A percentile compares a stretch with the other conserved stretches of the same genome.
Conservation (phyloP, 2,329 filamentous ascomycete species). For the Phialophora expanda region DNA sequence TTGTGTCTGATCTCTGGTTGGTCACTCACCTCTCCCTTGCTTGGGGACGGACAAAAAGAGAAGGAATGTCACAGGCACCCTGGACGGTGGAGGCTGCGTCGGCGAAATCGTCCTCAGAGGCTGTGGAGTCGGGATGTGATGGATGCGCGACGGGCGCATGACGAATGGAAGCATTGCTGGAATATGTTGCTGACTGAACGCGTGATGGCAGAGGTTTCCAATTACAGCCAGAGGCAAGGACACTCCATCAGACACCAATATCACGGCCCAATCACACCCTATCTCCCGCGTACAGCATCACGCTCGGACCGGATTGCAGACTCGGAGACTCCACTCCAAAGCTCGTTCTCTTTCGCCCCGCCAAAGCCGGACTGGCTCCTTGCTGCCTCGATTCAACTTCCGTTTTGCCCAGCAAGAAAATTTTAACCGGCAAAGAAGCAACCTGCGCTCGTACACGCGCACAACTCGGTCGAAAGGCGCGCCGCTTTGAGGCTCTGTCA, state of each 20-base stretch:
- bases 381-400: conserved; percentile 24
- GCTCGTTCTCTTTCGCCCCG: conserved; percentile 15
- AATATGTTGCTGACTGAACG: conserved; percentile 28
- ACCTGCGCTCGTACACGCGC: conserved; percentile 18
- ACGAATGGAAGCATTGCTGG: conserved; percentile 9
- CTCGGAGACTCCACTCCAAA: conserved; percentile 26
- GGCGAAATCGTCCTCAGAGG: conserved; percentile 5
- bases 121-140: background rate
- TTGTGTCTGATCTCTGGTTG: conserved; percentile 24
- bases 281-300: conserved; percentile 24
- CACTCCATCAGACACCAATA: conserved; percentile 13
- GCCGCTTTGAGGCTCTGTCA: conserved; percentile 35
- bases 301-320: conserved; percentile 11
- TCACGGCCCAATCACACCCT: conserved; percentile 20
- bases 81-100: conserved; percentile 6
- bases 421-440: conserved; percentile 26
- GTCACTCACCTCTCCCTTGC: conserved; percentile 21
- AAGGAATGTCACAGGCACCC: conserved; percentile 1
- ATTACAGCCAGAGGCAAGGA: conserved; percentile 17
- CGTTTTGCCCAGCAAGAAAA: conserved; percentile 26
- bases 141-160: background rate
- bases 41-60: conserved; percentile 13
- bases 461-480: conserved; percentile 22
- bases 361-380: conserved; percentile 13
- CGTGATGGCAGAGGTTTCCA: conserved; percentile 23